Percentiles rank a stretch among this genome's conserved stretches.
These are phyloP conservation scores for Nicotiana attenuata DNA, from an alignment of 257 asterid species.

Conservation along the genomic window DNA sequence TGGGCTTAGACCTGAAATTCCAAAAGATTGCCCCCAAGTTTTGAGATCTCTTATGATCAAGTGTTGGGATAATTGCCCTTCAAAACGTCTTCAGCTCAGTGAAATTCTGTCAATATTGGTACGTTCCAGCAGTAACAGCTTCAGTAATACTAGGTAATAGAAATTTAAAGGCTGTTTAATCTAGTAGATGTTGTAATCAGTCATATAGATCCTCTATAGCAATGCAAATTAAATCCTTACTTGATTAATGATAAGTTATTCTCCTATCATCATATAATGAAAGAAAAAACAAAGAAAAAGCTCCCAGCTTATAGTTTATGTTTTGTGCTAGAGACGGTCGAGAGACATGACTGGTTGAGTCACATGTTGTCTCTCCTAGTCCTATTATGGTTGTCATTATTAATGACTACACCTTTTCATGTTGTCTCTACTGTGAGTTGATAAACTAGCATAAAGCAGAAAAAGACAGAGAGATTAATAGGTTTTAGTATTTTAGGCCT, in stretches of 20 bases:
- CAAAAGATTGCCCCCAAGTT: slow-evolving; percentile 73
- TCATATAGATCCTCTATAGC: slow-evolving; percentile 7
- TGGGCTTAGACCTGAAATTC: slow-evolving; percentile 93
- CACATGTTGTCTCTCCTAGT: not conserved
- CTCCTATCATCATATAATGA: not conserved
- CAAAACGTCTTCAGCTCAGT: slow-evolving; percentile 82
- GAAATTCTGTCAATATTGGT: slow-evolving; percentile 55
- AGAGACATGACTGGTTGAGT: not conserved
- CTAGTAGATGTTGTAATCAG: slow-evolving; percentile 13
- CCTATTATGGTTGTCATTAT: not conserved
- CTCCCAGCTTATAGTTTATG: not conserved
- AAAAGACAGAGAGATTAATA: slow-evolving; percentile 11
- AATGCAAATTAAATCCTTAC: not conserved
- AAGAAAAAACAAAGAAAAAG: not conserved
- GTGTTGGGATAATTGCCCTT: slow-evolving; percentile 88
- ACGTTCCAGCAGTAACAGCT: slow-evolving; percentile 35
- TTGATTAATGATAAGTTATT: not conserved
- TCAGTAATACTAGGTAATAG: slow-evolving; percentile 38
- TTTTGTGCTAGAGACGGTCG: not conserved
- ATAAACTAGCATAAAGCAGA: slow-evolving; percentile 6
- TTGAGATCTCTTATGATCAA: slow-evolving; percentile 65
- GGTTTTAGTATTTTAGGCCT: slow-evolving; percentile 17
- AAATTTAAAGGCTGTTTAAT: slow-evolving; percentile 11
- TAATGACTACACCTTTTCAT: not conserved
- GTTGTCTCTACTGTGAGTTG: not conserved